Conservation (phyloP, 257 asterid genomes). For the Ophiorrhiza pumila region DNA sequence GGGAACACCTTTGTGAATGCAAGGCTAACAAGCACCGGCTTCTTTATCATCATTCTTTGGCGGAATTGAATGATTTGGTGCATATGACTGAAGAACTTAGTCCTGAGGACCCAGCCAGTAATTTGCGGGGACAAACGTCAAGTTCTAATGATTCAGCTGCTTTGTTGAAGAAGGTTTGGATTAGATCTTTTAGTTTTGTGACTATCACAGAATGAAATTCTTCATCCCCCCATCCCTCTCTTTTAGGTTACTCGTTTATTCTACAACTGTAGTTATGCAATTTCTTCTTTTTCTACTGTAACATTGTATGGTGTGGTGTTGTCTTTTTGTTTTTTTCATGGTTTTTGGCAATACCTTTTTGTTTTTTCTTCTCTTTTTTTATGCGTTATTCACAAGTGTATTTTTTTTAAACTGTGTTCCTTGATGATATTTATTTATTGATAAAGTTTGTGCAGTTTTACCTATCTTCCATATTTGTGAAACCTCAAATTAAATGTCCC, state of each 20-base stretch:
- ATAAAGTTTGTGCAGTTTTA: neutral
- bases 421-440: neutral
- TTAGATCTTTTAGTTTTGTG: neutral
- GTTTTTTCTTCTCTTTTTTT: neutral
- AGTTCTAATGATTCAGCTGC: conserved; percentile 37
- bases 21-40: conserved; percentile 64
- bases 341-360: too few species aligned
- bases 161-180: conserved; percentile 66
- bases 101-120: conserved; percentile 37
- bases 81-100: conserved; percentile 38
- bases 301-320: neutral
- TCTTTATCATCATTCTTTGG: conserved; percentile 75
- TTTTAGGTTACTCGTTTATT: neutral
- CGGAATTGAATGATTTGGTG: conserved; percentile 67
- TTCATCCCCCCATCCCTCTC: neutral
- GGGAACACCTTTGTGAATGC: conserved; percentile 94
- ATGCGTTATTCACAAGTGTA: neutral
- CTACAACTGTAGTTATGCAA: neutral
- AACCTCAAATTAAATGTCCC: neutral
- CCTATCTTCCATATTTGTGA: neutral
- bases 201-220: neutral
- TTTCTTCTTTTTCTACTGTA: neutral
- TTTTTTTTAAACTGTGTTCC: neutral
- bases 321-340: neutral
- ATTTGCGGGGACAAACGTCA: conserved; percentile 33